Evolutionary conservation across 2,329 filamentous ascomycete genomes (phyloP), one percentile per base, ranked within the genome.

Genomic region (Pseudocercospora eumusae): DNA sequence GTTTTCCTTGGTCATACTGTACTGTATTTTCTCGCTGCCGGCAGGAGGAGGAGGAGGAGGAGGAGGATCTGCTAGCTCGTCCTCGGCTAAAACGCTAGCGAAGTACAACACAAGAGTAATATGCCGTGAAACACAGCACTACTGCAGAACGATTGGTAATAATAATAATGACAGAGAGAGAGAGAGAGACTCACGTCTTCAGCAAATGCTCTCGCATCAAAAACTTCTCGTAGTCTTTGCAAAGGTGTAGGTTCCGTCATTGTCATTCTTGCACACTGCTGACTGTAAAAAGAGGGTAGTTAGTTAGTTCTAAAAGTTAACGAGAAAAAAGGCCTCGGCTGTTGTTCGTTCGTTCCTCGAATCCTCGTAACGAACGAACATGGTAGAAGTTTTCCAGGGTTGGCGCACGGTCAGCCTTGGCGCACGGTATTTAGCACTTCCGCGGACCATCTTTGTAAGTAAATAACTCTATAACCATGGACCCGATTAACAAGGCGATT

Each of bases 131-230:
- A n/a, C 20, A n/a, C 53, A 45, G 44, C 10, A 47, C 18, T 21
- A 21, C 42, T 9, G 42, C 42, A 20, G 9, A 21, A 20, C 20
- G 2, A 11, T 20, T 21, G n/a, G 42, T 13, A 13, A 42, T 10
- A 25, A 6, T 6, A 9, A 1, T 15, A 10, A n/a, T n/a, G n/a
- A 15, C 9, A 56, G 3, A 57, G n/a, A 31, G 11, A 20, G 53
- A 44, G n/a, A 57, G 11, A 1, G n/a, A 27, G 25, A 52, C 59
- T 15, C 53, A 57, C 59, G 45, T 61, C 61, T 31, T 63, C 61
- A 36, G 61, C 61, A 42, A 63, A 63, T 45, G 61, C 61, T 27
- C 61, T 54, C 23, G 54, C 53, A 44, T 63, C 57, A 42, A 63
- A 63, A 11, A 63, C 57, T 53, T 63, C 61, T 42, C 61, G 57